Evolutionary conservation across 164 flowering plant genomes (phyloP).

Genomic region (Warburgia ugandensis): DNA sequence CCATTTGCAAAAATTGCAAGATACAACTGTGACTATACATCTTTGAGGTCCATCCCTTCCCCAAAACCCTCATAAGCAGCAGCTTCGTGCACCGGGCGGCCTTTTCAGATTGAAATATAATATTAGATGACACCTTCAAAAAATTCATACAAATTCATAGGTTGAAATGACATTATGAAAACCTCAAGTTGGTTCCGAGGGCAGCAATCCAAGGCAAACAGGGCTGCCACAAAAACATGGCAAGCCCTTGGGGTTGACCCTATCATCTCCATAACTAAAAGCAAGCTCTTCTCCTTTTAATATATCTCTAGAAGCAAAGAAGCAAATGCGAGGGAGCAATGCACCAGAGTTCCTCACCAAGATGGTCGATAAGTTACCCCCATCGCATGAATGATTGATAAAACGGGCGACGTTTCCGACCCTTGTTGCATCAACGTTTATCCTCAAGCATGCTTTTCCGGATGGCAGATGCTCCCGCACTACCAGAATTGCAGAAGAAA

Average conservation of each 20-base stretch:
- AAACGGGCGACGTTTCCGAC: conserved; percentile 77
- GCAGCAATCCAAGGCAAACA: conserved; percentile 60
- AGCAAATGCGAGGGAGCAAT: conserved; percentile 77
- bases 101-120: no score
- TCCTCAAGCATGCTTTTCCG: conserved; percentile 70
- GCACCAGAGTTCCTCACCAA: conserved; percentile 62
- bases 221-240: conserved; percentile 72
- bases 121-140: no score
- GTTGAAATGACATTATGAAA: no score
- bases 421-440: conserved; percentile 82
- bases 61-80: no score
- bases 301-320: conserved; percentile 72
- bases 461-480: conserved; percentile 94
- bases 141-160: no score
- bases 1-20: no score
- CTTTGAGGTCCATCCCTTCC: conserved; percentile 1
- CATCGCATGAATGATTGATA: conserved; percentile 92
- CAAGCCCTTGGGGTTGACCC: conserved; percentile 34
- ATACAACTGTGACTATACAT: no score
- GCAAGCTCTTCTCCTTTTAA: conserved; percentile 68
- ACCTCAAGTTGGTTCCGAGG: conserved; percentile 63
- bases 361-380: conserved; percentile 63
- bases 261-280: conserved; percentile 75
- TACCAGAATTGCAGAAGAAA: conserved; percentile 73
- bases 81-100: no score